Base-by-base conservation (phyloP, 2,329 filamentous ascomycete species). In the Trichoderma atroviride region DNA sequence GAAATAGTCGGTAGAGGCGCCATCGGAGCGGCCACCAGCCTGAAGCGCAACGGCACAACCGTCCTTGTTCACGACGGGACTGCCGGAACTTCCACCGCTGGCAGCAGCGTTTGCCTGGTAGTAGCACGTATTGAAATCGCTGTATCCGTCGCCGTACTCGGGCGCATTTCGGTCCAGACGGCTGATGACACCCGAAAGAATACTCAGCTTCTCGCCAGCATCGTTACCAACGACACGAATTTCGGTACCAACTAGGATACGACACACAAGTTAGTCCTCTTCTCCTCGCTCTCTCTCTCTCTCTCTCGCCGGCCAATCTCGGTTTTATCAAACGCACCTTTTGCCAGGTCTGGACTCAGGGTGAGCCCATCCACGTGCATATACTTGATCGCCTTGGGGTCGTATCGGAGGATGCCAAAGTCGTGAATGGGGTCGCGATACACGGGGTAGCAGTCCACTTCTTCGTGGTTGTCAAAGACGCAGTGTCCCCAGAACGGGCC, bases 351-450 rank as follows among this genome's bases (percentile, higher is more conserved):
- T 1, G 96, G 96, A 71, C 93, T 88, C 65, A 99, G 84, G 70
- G 89, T 85, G 61, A 99, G 85, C 57, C 93, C 91, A 47, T 90
- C 88, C 29, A 99, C 87, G 11, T 92, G 90, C 94, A 99, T 97
- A 81, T 99, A 98, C 79, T 97, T 97, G 83, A 99, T 97, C 10
- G 91, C 91, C 77, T 93, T 93, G 50, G 96, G 96, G 75, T 99
- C 93, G 83, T 99, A 99, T 77, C 96, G 91, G 62, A 99, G 88
- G 75, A 99, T 96, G 72, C 96, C 96, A 76, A 99, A 99, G 80
- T 99, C 96, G 84, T 99, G 96, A 33, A 99, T 95, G 19, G 96
- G 96, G 77, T 99, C 96, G 76, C 96, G 93, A 82, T 99, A 99
- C 61, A 99, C 94, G 10, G 96, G 96, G 77, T 94, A 93, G 59